Percentiles rank a stretch among this genome's conserved stretches.
These are phyloP conservation scores for Chaetomium sp. DNA, from an alignment of 2,329 filamentous ascomycete genomes.

Conservation along the genomic window DNA sequence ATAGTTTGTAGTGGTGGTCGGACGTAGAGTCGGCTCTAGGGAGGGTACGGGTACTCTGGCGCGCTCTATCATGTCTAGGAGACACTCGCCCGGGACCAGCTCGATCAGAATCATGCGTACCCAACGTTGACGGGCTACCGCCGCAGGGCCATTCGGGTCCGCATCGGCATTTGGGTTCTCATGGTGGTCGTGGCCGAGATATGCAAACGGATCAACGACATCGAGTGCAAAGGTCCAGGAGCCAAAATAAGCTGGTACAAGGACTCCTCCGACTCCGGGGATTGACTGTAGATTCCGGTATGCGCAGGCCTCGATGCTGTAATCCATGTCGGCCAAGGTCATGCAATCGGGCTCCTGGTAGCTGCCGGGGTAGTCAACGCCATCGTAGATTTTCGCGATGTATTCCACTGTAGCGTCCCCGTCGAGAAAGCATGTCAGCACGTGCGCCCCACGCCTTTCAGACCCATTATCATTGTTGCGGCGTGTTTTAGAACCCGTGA, in stretches of 20 bases:
- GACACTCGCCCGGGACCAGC: not conserved
- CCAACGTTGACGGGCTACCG: not conserved
- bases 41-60: not conserved
- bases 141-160: too few species aligned
- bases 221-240: not conserved
- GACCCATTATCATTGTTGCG: too few species aligned
- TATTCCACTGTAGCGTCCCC: not conserved
- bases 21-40: too few species aligned
- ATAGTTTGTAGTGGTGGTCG: too few species aligned
- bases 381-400: constrained; percentile 12
- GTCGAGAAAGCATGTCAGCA: constrained; percentile 8
- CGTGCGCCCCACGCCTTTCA: not conserved
- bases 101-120: constrained; percentile 1
- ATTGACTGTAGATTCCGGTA: not conserved
- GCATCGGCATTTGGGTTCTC: too few species aligned
- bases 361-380: constrained; percentile 1
- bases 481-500: not conserved
- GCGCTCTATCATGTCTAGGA: not conserved
- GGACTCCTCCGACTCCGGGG: not conserved
- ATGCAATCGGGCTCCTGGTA: not conserved
- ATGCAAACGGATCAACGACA: too few species aligned
- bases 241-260: not conserved
- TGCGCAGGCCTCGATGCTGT: constrained; percentile 4
- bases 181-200: too few species aligned
- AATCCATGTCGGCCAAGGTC: constrained; percentile 1